Evolutionary conservation across 2,329 filamentous ascomycete genomes (phyloP), one percentile per base, ranked within the genome.

Genomic region (Botrytis galanthina): DNA sequence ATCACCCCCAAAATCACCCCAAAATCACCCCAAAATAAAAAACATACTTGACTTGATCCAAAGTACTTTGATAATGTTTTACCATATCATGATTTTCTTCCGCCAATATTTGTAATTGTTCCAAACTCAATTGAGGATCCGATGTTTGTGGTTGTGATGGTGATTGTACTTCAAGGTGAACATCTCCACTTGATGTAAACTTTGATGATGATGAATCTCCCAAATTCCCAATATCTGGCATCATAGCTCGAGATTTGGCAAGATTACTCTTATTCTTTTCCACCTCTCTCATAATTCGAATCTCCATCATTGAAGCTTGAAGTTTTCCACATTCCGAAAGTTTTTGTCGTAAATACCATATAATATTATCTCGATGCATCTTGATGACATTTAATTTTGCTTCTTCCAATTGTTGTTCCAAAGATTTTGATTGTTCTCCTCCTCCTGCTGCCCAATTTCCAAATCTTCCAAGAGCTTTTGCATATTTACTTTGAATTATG

Each of bases 221-320:
- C 74, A 79, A 75, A 74, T 78, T 54, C 73, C 80, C 75, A 26
- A 80, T 71, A 1, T 81, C 79, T 72, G 74, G 78, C 71, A 78
- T 73, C 54, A 71, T 37, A 29, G 80, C 83, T 70, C 86, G 85
- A 4, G 88, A 86, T 81, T 93, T 95, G 76, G 94, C 92, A 73
- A 97, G 84, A 74, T 95, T 88, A 80, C 93, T 97, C 83, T 93
- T 93, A 80, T 91, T 95, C 88, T 93, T 96, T 84, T 98, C 95
- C 82, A 95, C 87, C 81, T 97, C 93, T 72, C 96, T 86, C 80
- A 90, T 90, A 77, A 98, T 85, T 78, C 96, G 85, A 79, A 93
- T 92, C 84, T 97, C 95, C 87, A 98, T 97, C 94, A 98, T 98
- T 69, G 88, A 88, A 78, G 93, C 90, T 84, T 98, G 95, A 76